Evolutionary conservation across 805 yeast genomes (phyloP), one percentile per base, ranked within the genome.

Genomic region (Zygoascus biomembranicola): DNA sequence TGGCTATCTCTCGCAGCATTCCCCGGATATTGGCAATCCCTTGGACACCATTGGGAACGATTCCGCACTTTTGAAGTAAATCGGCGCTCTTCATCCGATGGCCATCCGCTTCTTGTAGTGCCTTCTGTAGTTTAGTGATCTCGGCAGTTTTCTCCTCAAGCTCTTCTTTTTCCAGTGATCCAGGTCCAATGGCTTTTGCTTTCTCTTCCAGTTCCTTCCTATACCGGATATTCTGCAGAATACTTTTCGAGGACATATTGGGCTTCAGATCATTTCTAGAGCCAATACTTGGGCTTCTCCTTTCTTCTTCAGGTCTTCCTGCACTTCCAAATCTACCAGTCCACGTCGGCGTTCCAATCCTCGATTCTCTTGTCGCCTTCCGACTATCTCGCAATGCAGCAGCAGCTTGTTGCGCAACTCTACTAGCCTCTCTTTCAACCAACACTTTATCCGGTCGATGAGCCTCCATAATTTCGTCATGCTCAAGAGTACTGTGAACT

Each of bases 261-360:
- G 58, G 44, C 35, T 37, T 55, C 43, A 32, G 42, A 10, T 41
- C 52, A 19, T 19, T 32, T 14, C 42, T 47, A 26, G 18, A 13
- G 14, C 39, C 50, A n/a, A 48, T 41, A 44, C 47, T 49, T 18
- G 28, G 56, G 13, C 46, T 28, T 32, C 42, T 28, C 35, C 28
- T 16, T 31, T 4, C 10, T 11, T 19, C 43, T 18, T 18, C 31
- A 5, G 51, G 37, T 59, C 74, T 78, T 1, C 96, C 97, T 0
- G 96, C 96, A 18, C 71, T 67, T 0, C 99, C 99, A 73, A 84
- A 88, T 59, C 79, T 80, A 0, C 99, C 99, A 0, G 99, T 92
- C 95, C 97, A 94, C 0, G 99, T 92, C 0, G 97, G 98, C 0
- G 85, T 82, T 4, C 96, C 96, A 32, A 90, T 73, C 26, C 66